A percentile compares a stretch with the other conserved stretches of the same genome.
phyloP scores from a whole-genome alignment of 345 rosid genomes.

The Corchorus olitorius region DNA sequence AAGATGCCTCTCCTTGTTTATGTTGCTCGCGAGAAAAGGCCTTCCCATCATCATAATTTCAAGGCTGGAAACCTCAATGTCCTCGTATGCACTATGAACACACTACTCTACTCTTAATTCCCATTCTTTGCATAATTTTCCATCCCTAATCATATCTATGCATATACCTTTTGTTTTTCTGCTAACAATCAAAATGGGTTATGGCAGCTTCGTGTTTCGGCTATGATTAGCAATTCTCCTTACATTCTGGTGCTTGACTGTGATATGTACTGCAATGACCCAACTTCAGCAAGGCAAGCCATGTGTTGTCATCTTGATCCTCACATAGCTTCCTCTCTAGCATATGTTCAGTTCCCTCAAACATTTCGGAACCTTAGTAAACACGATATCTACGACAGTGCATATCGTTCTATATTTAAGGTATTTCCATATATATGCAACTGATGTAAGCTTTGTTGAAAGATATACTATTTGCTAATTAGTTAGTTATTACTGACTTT shows the following conservation, averaged over 20 bases:
- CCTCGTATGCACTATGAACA: not conserved
- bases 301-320: slow-evolving; percentile 51
- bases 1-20: slow-evolving; percentile 18
- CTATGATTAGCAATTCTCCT: slow-evolving; percentile 46
- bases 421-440: slow-evolving; percentile 23
- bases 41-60: slow-evolving; percentile 6
- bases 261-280: slow-evolving; percentile 57
- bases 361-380: slow-evolving; percentile 36
- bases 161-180: not conserved
- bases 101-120: not conserved
- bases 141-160: not conserved
- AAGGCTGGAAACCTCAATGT: slow-evolving; percentile 22
- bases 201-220: slow-evolving; percentile 54
- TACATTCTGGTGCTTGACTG: slow-evolving; percentile 46
- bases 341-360: slow-evolving; percentile 52
- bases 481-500: too few relatives aligned
- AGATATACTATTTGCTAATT: too few relatives aligned
- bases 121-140: not conserved
- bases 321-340: slow-evolving; percentile 26
- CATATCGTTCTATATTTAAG: slow-evolving; percentile 27
- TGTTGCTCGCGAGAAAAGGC: slow-evolving; percentile 19
- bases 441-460: too few relatives aligned
- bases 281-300: slow-evolving; percentile 46
- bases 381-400: slow-evolving; percentile 48
- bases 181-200: not conserved